Evolutionary conservation across 768 basidiomycete genomes (phyloP), one percentile per base, ranked within the genome.

Genomic region (Strobilomyces echinocephalus): DNA sequence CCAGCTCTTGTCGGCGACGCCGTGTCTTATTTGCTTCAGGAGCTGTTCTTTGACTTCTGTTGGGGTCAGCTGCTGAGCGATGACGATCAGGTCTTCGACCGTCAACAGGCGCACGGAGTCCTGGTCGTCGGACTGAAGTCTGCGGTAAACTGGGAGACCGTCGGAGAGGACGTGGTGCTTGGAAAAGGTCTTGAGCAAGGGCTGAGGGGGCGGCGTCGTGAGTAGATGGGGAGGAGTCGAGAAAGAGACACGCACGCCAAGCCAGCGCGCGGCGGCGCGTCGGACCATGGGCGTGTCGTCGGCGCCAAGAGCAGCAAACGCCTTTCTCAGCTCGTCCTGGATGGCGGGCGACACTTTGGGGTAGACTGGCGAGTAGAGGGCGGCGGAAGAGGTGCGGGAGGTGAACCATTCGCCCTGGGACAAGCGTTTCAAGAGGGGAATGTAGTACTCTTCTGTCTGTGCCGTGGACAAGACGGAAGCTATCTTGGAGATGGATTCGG

Each of bases 261-360:
- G 86, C 82, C 89, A 92, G 72, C 93, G 97, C 12, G 95, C 95
- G 44, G 94, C 94, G 26, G 95, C 95, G 57, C 97, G 80, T 63
- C 95, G 79, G 54, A 97, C 95, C 97, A 99, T 99, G 24, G 97
- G 97, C 12, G 97, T 99, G 66, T 99, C 97, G 67, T 99, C 97
- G 18, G 83, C 79, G 9, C 88, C 89, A 30, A 99, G 80, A 31
- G 82, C 79, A 9, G 84, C 77, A 63, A 91, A 99, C 49, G 85
- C 81, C 69, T 88, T 89, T 57, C 95, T 82, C 62, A 98, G 73
- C 38, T 98, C 95, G 52, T 93, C 91, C 71, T 94, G 90, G 54
- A 86, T 74, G 38, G 75, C 63, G 14, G 84, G 72, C 3, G 87
- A 81, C 20, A 87, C 88, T 66, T 87, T 87, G 30, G 83, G 74